phyloP scores from a whole-genome alignment of 2,329 filamentous ascomycete genomes.

The Curvularia sp. region DNA sequence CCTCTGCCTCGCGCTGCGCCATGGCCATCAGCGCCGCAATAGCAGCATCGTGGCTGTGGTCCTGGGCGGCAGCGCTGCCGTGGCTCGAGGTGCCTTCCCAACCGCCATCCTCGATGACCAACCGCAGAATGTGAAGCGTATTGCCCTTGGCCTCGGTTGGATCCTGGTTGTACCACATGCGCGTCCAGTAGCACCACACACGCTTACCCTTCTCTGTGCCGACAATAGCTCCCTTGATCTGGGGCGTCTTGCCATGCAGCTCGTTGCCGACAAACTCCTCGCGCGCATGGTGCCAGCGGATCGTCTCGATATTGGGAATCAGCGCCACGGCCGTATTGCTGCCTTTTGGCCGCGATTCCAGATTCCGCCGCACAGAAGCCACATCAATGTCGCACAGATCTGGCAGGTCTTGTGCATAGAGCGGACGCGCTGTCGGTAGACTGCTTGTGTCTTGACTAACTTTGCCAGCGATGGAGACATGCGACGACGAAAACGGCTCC shows the following conservation, averaged over 20 bases:
- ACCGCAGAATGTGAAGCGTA: slow-evolving; percentile 71
- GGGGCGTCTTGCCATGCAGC: slow-evolving; percentile 64
- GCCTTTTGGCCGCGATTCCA: slow-evolving; percentile 53
- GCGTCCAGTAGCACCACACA: slow-evolving; percentile 78
- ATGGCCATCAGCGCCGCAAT: slow-evolving; percentile 69
- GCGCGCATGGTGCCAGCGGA: slow-evolving; percentile 79
- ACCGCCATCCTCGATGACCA: slow-evolving; percentile 68
- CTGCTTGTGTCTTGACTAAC: slow-evolving; percentile 7
- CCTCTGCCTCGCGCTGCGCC: slow-evolving; percentile 72
- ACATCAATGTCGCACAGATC: slow-evolving; percentile 71
- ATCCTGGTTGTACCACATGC: slow-evolving; percentile 67
- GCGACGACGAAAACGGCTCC: slow-evolving; percentile 74
- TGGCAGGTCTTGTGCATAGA: slow-evolving; percentile 68
- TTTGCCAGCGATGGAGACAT: slow-evolving; percentile 58
- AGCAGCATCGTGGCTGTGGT: slow-evolving; percentile 42
- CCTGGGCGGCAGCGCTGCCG: slow-evolving; percentile 21
- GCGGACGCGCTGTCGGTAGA: slow-evolving; percentile 45
- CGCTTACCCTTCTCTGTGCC: slow-evolving; percentile 58
- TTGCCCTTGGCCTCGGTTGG: slow-evolving; percentile 65
- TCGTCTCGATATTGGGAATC: slow-evolving; percentile 69
- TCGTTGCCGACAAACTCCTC: slow-evolving; percentile 78
- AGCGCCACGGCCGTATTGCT: slow-evolving; percentile 67
- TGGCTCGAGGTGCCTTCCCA: slow-evolving; percentile 33
- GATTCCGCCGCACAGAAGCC: slow-evolving; percentile 61
- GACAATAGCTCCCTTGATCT: slow-evolving; percentile 74